These are phyloP conservation scores for Eragrostis nindensis DNA, from an alignment of 176 grass and related monocot species.

Conservation along the genomic window DNA sequence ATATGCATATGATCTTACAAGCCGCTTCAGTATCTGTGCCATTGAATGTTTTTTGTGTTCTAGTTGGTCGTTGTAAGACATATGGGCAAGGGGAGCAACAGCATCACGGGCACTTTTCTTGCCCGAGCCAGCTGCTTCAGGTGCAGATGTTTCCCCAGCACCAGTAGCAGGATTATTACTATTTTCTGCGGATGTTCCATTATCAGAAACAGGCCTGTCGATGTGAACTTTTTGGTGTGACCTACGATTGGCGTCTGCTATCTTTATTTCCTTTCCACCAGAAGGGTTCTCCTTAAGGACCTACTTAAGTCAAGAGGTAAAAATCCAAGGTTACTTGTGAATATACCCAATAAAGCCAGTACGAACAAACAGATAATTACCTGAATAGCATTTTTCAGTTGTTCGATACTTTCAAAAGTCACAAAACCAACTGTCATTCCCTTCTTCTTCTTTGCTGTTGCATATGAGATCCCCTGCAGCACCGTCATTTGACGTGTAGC, in stretches of 20 bases:
- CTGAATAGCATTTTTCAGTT: constrained; percentile 67
- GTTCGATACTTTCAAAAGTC: constrained; percentile 68
- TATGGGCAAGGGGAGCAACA: constrained; percentile 86
- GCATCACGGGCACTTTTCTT: constrained; percentile 69
- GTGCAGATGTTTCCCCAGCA: constrained; percentile 42
- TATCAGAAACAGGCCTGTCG: constrained; percentile 32
- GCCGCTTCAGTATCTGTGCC: constrained; percentile 73
- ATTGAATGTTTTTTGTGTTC: constrained; percentile 82
- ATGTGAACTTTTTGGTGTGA: constrained; percentile 55
- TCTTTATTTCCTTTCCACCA: constrained; percentile 86
- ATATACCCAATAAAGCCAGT: neutral
- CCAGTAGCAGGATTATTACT: constrained; percentile 33
- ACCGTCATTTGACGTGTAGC: neutral
- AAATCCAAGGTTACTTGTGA: neutral
- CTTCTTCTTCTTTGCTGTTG: constrained; percentile 81
- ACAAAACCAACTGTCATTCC: constrained; percentile 97
- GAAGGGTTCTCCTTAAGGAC: constrained; percentile 60
- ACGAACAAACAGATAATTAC: constrained; percentile 51
- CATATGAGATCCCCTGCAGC: constrained; percentile 73
- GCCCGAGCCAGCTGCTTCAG: constrained; percentile 37
- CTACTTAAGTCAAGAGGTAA: constrained; percentile 39
- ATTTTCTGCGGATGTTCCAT: constrained; percentile 44
- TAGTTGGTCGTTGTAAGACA: constrained; percentile 85
- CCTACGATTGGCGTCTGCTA: constrained; percentile 81
- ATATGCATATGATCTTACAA: constrained; percentile 61